Base-by-base conservation (phyloP, 257 asterid species). In the Petunia secreta region DNA sequence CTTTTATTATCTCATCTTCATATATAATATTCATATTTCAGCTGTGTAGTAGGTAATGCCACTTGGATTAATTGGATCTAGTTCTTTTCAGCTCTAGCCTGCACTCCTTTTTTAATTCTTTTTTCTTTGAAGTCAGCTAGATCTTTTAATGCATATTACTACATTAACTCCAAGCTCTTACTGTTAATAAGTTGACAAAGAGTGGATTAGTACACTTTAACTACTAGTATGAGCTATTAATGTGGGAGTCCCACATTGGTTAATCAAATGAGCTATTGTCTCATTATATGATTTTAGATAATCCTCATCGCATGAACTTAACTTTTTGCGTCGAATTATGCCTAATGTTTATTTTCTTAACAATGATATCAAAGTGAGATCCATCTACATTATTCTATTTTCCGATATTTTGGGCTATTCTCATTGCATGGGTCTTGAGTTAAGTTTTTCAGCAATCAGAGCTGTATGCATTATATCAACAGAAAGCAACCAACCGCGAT, bases 41-140 rank as follows among this genome's bases (percentile, higher is more conserved):
- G 52, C 4, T 50, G 4, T 16, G 79, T 75, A 83, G 87, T 87
- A 66, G 86, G 89, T 78, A 79, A 43, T 36, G 63, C 46, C 5
- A 36, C 78, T 73, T 50, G 37, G 78, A 13, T 50, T 73, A 73
- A 73, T 73, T 73, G 78, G 11, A 73, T 50, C 46, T 36, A 44
- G 13, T 73, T 5, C 77, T 73, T 63, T 73, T 73, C 2, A 50
- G 59, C 16, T 73, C 36, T 10, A 25, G 36, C 34, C 78, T 50
- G 40, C 46, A 8, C 36, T 3, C 50, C 11, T 48, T 73, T 48
- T 48, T 4, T 44, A 5, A 15, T 16, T 25, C 1, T 40, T 73
- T 48, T 10, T 5, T 6, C 11, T 7, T 50, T 73, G 34, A 11
- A 36, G 78, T 34, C 62, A 73, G 78, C 46, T 5, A 5, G 5